A percentile compares a stretch with the other conserved stretches of the same genome.
phyloP scores from a whole-genome alignment of 2,329 filamentous ascomycete species.

The Tetracladium maxilliforme region DNA sequence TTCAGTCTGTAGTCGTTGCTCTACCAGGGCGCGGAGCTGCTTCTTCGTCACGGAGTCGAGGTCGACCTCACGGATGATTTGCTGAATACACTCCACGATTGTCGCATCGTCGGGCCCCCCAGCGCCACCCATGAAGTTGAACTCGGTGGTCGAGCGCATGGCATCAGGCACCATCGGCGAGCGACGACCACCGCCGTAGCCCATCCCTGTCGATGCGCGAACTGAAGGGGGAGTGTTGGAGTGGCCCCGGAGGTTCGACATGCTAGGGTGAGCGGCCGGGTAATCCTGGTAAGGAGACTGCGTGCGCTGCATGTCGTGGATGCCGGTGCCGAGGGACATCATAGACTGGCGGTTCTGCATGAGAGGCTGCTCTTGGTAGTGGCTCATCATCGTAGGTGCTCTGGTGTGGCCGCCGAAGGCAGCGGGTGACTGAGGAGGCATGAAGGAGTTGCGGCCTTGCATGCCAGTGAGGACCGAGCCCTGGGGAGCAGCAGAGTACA shows the following conservation, averaged over 20 bases:
- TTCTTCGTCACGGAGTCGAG: slow-evolving; percentile 98
- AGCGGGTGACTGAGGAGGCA: slow-evolving; percentile 71
- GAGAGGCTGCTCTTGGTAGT: slow-evolving; percentile 30
- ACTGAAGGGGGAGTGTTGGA: slow-evolving; percentile 21
- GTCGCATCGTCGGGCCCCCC: slow-evolving; percentile 62
- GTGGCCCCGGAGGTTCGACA: slow-evolving; percentile 39
- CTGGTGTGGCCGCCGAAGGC: slow-evolving; percentile 42
- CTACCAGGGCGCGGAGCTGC: slow-evolving; percentile 79
- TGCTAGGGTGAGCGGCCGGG: slow-evolving; percentile 40
- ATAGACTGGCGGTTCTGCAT: slow-evolving; percentile 55
- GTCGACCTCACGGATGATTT: slow-evolving; percentile 75
- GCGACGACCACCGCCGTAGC: slow-evolving; percentile 30
- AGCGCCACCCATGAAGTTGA: slow-evolving; percentile 39
- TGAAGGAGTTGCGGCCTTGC: slow-evolving; percentile 50
- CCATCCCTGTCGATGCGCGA: slow-evolving; percentile 23
- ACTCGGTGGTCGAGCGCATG: background rate
- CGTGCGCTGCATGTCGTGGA: slow-evolving; percentile 30
- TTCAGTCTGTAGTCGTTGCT: slow-evolving; percentile 85
- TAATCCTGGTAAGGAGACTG: slow-evolving; percentile 44
- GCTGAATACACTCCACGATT: slow-evolving; percentile 74
- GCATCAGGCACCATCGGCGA: slow-evolving; percentile 25
- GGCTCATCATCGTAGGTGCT: slow-evolving; percentile 22
- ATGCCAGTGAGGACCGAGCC: slow-evolving; percentile 81
- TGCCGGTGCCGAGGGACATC: slow-evolving; percentile 44
- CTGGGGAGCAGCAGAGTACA: slow-evolving; percentile 80